These are phyloP conservation scores for Aspergillus phoenicis DNA, from an alignment of 2,329 filamentous ascomycete species.

Conservation along the genomic window DNA sequence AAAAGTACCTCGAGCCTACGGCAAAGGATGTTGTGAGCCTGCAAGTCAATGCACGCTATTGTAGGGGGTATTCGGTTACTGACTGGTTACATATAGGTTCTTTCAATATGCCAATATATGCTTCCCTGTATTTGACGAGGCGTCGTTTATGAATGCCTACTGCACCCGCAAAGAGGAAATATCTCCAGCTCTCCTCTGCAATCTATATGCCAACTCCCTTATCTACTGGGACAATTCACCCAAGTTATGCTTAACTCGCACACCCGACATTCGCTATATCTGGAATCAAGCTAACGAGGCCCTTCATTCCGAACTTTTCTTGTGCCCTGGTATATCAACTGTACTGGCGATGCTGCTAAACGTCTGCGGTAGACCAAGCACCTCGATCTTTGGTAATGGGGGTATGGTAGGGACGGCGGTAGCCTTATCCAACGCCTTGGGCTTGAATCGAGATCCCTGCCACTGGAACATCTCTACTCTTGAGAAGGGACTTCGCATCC, in stretches of 20 bases:
- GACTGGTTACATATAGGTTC: conserved; percentile 40
- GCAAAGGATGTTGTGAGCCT: conserved; percentile 47
- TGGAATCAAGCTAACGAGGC: conserved; percentile 62
- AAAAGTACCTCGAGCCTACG: conserved; percentile 50
- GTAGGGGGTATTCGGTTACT: neutral
- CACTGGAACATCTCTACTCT: conserved; percentile 56
- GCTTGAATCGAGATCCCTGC: conserved; percentile 57
- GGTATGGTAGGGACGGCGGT: conserved; percentile 55
- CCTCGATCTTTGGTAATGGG: conserved; percentile 58
- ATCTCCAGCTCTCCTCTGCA: conserved; percentile 56
- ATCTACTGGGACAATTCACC: conserved; percentile 54
- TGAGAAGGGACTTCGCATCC: conserved; percentile 56
- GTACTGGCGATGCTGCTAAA: conserved; percentile 58
- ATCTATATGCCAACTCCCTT: conserved; percentile 55
- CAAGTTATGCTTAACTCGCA: conserved; percentile 36
- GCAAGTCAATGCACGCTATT: conserved; percentile 32
- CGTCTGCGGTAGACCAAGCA: conserved; percentile 57
- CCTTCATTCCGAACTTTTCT: conserved; percentile 56
- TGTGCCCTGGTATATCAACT: conserved; percentile 57
- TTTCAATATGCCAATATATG: conserved; percentile 55
- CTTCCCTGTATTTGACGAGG: conserved; percentile 58
- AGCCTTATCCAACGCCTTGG: conserved; percentile 57
- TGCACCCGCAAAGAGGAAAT: conserved; percentile 47
- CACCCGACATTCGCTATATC: conserved; percentile 57
- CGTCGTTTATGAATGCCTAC: conserved; percentile 49